A percentile compares a stretch with the other conserved stretches of the same genome.
phyloP scores from a whole-genome alignment of 805 yeast species.

The Kluyveromyces starmeri region DNA sequence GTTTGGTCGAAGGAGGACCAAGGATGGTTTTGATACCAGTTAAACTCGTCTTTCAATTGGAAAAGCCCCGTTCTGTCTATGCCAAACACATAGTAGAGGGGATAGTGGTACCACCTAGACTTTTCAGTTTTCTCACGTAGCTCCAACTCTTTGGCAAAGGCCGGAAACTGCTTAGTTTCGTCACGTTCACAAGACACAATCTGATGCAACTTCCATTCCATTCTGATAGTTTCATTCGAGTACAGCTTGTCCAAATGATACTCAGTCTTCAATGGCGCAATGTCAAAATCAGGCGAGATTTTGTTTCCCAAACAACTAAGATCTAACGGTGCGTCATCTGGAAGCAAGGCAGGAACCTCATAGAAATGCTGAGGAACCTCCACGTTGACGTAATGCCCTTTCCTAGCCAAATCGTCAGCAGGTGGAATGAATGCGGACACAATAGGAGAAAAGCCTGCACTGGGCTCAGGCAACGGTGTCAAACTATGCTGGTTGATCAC shows the following conservation, averaged over 20 bases:
- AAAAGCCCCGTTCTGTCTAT: conserved; percentile 21
- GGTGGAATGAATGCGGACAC: background rate
- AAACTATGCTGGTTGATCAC: background rate
- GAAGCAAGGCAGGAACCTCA: background rate
- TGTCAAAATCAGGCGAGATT: conserved; percentile 1
- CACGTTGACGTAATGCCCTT: background rate
- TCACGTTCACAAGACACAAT: conserved; percentile 1
- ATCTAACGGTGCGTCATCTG: conserved; percentile 1
- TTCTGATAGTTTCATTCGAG: conserved; percentile 6
- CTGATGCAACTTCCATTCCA: conserved; percentile 4
- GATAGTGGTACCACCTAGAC: conserved; percentile 12
- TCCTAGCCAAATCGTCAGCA: background rate
- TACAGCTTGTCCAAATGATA: background rate
- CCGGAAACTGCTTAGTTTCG: conserved; percentile 8
- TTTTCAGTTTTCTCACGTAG: conserved; percentile 12
- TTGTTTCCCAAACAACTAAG: conserved; percentile 1
- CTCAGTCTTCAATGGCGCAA: background rate
- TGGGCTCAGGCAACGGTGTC: background rate
- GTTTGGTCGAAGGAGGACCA: conserved; percentile 10
- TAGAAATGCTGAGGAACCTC: background rate
- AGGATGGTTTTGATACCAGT: conserved; percentile 14
- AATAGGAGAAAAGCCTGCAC: too few species aligned
- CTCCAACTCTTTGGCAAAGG: conserved; percentile 21
- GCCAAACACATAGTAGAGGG: conserved; percentile 19
- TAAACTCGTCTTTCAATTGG: conserved; percentile 16